Evolutionary conservation across 148 eudicot genomes (phyloP).

Genomic region (Cornus suecica): DNA sequence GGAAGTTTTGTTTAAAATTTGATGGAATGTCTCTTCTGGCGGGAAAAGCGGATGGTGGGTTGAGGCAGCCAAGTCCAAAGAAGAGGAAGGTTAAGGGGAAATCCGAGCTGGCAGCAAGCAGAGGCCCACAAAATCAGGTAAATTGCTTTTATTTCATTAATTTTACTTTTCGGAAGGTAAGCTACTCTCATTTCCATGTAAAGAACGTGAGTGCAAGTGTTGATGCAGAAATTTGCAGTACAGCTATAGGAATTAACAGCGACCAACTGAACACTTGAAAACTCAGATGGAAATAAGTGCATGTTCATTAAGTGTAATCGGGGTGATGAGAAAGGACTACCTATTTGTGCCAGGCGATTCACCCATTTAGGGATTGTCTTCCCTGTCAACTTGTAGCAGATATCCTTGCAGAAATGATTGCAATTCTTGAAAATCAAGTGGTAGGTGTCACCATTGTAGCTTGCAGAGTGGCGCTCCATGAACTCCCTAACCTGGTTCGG

Average conservation of each 20-base stretch:
- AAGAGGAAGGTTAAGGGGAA: no score
- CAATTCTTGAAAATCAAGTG: constrained; percentile 85
- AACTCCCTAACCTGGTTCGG: constrained; percentile 67
- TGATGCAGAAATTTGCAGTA: background rate
- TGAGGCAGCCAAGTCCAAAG: no score
- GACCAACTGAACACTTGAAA: no score
- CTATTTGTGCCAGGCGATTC: constrained; percentile 81
- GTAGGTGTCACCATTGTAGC: constrained; percentile 84
- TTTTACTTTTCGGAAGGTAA: background rate
- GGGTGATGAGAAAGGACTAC: constrained; percentile 28
- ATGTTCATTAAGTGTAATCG: background rate
- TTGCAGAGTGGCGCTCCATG: constrained; percentile 70
- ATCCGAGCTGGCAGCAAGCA: no score
- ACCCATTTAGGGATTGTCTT: constrained; percentile 88
- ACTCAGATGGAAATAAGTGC: background rate
- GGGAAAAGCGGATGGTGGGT: no score
- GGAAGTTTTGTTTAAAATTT: background rate
- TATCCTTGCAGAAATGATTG: constrained; percentile 88
- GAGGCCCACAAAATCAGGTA: no score
- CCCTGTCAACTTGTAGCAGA: constrained; percentile 66
- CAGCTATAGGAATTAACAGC: background rate
- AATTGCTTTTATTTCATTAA: no score
- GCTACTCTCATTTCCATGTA: background rate
- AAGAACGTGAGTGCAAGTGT: background rate
- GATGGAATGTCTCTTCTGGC: no score